Evolutionary conservation across 1,284 basidiomycete genomes (phyloP), one percentile per base, ranked within the genome.

Genomic region (Sanghuangporus baumii): DNA sequence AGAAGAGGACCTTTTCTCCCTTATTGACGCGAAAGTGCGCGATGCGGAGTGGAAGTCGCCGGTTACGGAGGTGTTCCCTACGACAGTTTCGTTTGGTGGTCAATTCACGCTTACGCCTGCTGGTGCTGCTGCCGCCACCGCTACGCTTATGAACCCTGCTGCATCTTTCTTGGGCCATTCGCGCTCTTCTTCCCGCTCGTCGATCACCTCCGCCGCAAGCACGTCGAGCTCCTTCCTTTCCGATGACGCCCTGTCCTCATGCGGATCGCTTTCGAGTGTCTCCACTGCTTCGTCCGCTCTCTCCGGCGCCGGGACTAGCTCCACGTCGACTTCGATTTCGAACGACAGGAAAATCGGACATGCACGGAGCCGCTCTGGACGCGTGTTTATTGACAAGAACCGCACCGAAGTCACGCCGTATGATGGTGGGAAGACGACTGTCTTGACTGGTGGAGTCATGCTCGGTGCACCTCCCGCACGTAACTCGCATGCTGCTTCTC

Each of bases 401-500:
- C 91, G 86, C 79, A 89, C 74, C 51, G 86, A 88, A 60, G 87
- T 91, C 64, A 91, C 89, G 55, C 87, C 87, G 70, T 92, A 92
- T 70, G 89, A 91, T 67, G 89, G 89, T 64, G 89, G 89, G 67
- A 91, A 91, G 80, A 92, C 89, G 62, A 91, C 89, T 46, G 89
- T 91, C 57, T 81, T 92, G 66, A 90, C 89, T 6, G 89, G 89
- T 61, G 89, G 89, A 67, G 89, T 91, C 67, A 92, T 92, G 89
- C 87, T 92, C 66, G 88, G 88, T 59, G 69, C 71, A 52, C 71
- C 66, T 66, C 67, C 76, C 69, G 72, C 73, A 37, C 55, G 61
- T 54, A 60, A 57, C 58, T 56, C 59, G 41, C 55, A 40, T 23
- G 61, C 61, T 18, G 61, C 56, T 23, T 51, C 56, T 16, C 47